Conservation (phyloP, 164 flowering plant species). For the Warburgia ugandensis region DNA sequence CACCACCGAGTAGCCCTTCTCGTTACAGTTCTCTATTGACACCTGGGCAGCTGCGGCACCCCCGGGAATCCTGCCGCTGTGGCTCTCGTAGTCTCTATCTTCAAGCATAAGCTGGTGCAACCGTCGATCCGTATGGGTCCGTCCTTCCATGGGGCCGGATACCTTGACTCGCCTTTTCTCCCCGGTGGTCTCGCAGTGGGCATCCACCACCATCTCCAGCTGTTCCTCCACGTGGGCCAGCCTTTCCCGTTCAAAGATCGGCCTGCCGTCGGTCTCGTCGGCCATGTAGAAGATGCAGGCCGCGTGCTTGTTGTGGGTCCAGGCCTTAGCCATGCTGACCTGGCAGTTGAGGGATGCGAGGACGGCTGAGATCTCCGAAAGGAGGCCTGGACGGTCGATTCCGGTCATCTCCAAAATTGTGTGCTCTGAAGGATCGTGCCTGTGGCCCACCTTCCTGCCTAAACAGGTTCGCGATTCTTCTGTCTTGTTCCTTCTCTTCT, state of each 20-base stretch:
- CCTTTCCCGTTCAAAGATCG: conserved; percentile 32
- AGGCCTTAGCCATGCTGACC: no score
- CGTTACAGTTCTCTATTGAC: conserved; percentile 47
- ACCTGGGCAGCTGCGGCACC: conserved; percentile 26
- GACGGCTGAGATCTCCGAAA: conserved; percentile 76
- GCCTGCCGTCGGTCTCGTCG: conserved; percentile 33
- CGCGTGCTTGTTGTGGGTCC: conserved; percentile 69
- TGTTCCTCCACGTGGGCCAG: conserved; percentile 58
- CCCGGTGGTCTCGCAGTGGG: conserved; percentile 7
- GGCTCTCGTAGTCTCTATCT: conserved; percentile 51
- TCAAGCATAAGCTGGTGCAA: conserved; percentile 87
- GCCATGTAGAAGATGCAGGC: conserved; percentile 70
- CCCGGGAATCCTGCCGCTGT: conserved; percentile 3
- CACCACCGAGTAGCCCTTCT: conserved; percentile 77
- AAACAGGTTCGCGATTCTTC: no score
- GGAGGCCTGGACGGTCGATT: conserved; percentile 67
- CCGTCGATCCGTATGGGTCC: conserved; percentile 75
- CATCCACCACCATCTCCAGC: conserved; percentile 57
- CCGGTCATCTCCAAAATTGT: no score
- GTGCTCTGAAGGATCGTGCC: conserved; percentile 26
- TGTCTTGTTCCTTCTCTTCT: no score
- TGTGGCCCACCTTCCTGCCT: conserved; percentile 26
- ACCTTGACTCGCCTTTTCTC: conserved; percentile 33
- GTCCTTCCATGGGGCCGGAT: conserved; percentile 30
- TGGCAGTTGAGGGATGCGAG: conserved; percentile 55